Conservation (phyloP, 2,329 filamentous ascomycete genomes). For the Phoma herbarum region DNA sequence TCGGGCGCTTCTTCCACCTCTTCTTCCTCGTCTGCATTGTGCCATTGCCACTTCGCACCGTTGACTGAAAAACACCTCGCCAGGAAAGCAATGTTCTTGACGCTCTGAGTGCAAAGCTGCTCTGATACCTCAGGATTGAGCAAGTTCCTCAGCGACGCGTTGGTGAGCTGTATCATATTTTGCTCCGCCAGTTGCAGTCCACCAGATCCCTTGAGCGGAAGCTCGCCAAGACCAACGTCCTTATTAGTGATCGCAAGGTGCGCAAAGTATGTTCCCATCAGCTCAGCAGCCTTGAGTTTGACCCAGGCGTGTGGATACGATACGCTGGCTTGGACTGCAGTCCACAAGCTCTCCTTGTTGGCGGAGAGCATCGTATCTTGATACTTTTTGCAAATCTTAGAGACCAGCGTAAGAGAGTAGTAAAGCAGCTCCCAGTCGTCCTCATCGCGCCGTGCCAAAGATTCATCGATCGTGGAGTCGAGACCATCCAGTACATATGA, state of each 20-base stretch:
- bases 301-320: constrained; percentile 77
- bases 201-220: constrained; percentile 73
- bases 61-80: constrained; percentile 71
- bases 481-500: constrained; percentile 64
- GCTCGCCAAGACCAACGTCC: constrained; percentile 59
- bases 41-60: constrained; percentile 57
- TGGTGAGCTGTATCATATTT: constrained; percentile 68
- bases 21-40: constrained; percentile 56
- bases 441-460: constrained; percentile 60
- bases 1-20: constrained; percentile 55
- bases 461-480: constrained; percentile 61
- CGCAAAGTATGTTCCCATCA: constrained; percentile 79
- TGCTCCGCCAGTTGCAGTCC: constrained; percentile 73
- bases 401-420: constrained; percentile 74
- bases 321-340: constrained; percentile 71
- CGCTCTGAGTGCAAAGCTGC: constrained; percentile 77
- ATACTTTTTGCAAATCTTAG: constrained; percentile 72
- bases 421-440: constrained; percentile 78
- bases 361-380: constrained; percentile 70
- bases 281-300: constrained; percentile 76
- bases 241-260: constrained; percentile 76
- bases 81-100: constrained; percentile 85
- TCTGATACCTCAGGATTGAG: constrained; percentile 73
- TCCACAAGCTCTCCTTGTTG: constrained; percentile 74
- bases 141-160: constrained; percentile 67